Evolutionary conservation across 257 asterid genomes (phyloP).

Genomic region (Solanum stenotomum): DNA sequence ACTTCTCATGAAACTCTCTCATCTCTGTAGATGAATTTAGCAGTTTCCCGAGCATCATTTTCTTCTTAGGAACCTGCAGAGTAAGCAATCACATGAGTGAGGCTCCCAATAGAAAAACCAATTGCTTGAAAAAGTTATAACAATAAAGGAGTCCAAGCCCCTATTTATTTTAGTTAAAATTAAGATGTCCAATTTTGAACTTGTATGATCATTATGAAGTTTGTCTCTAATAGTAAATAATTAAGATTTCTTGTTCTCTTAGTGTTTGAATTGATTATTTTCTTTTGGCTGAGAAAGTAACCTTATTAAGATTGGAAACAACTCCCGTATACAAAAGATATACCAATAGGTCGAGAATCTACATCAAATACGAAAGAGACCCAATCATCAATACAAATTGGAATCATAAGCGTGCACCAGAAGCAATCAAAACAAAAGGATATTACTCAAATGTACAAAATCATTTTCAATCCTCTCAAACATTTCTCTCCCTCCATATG

Average conservation of each 20-base stretch:
- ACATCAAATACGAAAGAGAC: background rate
- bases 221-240: background rate
- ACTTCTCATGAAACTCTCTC: slow-evolving; percentile 61
- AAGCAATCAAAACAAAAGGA: background rate
- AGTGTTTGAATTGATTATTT: background rate
- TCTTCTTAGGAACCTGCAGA: slow-evolving; percentile 58
- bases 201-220: background rate
- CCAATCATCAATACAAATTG: background rate
- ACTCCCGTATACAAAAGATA: background rate
- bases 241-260: background rate
- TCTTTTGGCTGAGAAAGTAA: background rate
- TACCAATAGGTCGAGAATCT: background rate
- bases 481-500: background rate
- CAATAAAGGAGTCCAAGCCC: background rate
- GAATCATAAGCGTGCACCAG: background rate
- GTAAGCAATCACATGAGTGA: slow-evolving; percentile 1
- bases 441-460: background rate
- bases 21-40: slow-evolving; percentile 45
- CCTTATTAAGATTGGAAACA: background rate
- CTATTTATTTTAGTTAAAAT: background rate
- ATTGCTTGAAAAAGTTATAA: background rate
- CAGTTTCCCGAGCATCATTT: slow-evolving; percentile 43
- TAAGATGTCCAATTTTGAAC: background rate
- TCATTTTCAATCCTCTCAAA: background rate
- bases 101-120: background rate